Conservation (phyloP, 2,329 filamentous ascomycete genomes). For the Epichloe baconii region DNA sequence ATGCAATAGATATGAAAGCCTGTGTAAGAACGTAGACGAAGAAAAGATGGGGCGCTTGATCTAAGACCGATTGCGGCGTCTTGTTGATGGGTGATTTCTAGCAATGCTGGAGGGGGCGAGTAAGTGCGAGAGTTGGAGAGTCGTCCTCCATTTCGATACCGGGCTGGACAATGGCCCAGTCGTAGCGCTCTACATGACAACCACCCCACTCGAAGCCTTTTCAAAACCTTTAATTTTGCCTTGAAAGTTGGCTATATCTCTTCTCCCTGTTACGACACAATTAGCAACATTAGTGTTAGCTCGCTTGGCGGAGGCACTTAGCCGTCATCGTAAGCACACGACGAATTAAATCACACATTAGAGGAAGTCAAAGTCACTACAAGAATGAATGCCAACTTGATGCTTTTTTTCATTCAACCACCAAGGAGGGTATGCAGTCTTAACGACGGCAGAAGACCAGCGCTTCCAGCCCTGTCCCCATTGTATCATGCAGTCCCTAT, state of each 20-base stretch:
- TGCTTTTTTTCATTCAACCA: slow-evolving; percentile 31
- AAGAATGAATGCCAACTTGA: slow-evolving; percentile 21
- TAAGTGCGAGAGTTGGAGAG: background rate
- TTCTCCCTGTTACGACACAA: background rate
- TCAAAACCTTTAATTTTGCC: too few species aligned
- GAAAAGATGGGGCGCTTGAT: background rate
- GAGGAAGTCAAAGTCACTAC: background rate
- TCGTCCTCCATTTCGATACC: background rate
- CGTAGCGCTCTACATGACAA: background rate
- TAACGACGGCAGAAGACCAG: slow-evolving; percentile 33
- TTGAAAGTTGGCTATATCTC: too few species aligned
- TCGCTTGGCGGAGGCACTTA: background rate
- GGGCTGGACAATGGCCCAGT: background rate
- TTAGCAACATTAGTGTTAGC: background rate
- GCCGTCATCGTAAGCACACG: background rate
- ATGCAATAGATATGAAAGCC: background rate
- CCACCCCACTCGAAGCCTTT: background rate
- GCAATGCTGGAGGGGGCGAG: background rate
- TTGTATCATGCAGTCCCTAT: slow-evolving; percentile 38
- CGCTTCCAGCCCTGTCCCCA: slow-evolving; percentile 21
- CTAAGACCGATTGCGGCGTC: background rate
- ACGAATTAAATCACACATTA: background rate
- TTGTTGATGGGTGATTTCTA: background rate
- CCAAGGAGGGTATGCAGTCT: slow-evolving; percentile 30
- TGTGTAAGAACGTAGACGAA: background rate